These are phyloP conservation scores for Phytophthora palmivora DNA, from an alignment of 352 stramenopile genomes.

Conservation along the genomic window DNA sequence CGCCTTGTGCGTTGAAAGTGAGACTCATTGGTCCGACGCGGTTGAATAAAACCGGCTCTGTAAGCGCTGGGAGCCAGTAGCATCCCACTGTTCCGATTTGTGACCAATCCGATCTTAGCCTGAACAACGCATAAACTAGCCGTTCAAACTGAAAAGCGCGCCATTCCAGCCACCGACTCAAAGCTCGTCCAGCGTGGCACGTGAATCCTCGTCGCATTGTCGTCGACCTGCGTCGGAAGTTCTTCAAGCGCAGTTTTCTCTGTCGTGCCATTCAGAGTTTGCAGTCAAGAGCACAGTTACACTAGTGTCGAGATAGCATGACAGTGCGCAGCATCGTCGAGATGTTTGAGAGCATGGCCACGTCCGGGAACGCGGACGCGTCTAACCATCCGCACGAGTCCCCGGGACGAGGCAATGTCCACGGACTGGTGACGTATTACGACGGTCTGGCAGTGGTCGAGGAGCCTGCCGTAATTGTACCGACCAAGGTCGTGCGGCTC, in stretches of 20 bases:
- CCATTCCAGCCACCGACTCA: constrained; percentile 35
- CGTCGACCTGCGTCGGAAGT: constrained; percentile 24
- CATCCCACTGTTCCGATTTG: constrained; percentile 26
- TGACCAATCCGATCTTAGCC: constrained; percentile 26
- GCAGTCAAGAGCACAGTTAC: constrained; percentile 11
- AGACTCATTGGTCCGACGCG: constrained; percentile 25
- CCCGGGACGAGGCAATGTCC: constrained; percentile 26
- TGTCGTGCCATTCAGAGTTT: constrained; percentile 29
- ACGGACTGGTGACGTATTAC: constrained; percentile 41
- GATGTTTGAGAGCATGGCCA: constrained; percentile 43
- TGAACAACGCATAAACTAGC: background rate
- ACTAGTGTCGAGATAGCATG: constrained; percentile 26
- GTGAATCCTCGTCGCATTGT: constrained; percentile 21
- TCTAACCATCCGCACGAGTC: constrained; percentile 17
- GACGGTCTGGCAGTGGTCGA: constrained; percentile 32
- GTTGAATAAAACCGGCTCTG: constrained; percentile 24
- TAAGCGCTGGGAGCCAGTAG: background rate
- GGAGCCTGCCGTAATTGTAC: constrained; percentile 16
- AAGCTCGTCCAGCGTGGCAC: constrained; percentile 12
- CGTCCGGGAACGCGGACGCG: constrained; percentile 8
- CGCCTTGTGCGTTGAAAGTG: constrained; percentile 7
- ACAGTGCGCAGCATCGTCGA: constrained; percentile 44
- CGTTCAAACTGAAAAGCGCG: constrained; percentile 29
- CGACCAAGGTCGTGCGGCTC: constrained; percentile 25
- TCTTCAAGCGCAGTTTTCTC: constrained; percentile 34